These are phyloP conservation scores for Sporothrix pallida DNA, from an alignment of 2,329 filamentous ascomycete species.

Conservation along the genomic window DNA sequence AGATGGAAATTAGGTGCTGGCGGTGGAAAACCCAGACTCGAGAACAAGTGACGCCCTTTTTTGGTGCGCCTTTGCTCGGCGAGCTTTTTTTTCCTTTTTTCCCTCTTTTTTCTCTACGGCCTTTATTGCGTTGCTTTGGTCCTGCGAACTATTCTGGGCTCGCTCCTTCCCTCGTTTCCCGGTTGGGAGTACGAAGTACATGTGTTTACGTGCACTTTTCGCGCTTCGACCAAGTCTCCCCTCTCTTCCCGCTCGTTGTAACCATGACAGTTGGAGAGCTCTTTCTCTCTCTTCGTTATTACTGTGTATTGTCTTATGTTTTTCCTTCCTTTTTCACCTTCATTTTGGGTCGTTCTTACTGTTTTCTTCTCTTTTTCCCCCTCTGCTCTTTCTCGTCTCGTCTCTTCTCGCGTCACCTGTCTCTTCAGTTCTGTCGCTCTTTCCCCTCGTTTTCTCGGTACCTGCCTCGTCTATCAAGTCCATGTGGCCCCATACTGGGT, in stretches of 20 bases:
- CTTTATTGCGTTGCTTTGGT: conserved; percentile 30
- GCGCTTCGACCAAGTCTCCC: conserved; percentile 22
- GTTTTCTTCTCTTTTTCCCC: not conserved
- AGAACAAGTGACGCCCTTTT: conserved; percentile 33
- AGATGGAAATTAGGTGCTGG: conserved; percentile 33
- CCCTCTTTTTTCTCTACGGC: conserved; percentile 26
- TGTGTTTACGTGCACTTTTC: conserved; percentile 16
- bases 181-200: conserved; percentile 24
- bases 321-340: not conserved
- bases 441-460: not conserved
- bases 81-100: conserved; percentile 34
- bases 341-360: too few species aligned
- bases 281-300: not conserved
- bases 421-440: not conserved
- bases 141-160: conserved; percentile 34
- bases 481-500: conserved; percentile 15
- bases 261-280: not conserved
- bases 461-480: conserved; percentile 6
- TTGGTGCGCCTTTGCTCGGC: conserved; percentile 37
- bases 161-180: conserved; percentile 30
- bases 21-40: conserved; percentile 32
- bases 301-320: not conserved
- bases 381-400: not conserved
- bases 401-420: not conserved
- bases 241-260: conserved; percentile 16